These are phyloP conservation scores for Microsporum audouinii DNA, from an alignment of 2,329 filamentous ascomycete genomes.

Conservation along the genomic window DNA sequence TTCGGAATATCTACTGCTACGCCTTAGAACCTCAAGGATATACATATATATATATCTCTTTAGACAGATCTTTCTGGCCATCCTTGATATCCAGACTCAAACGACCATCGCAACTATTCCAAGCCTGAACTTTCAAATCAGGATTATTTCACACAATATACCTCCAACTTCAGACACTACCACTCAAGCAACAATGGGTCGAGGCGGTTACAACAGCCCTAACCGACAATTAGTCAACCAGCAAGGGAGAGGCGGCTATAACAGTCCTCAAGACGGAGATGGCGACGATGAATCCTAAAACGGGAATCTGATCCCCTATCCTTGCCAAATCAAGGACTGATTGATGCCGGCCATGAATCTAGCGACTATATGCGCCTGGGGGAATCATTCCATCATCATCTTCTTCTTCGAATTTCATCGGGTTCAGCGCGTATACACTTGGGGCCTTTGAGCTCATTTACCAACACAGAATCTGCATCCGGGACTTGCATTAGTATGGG, in stretches of 20 bases:
- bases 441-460: conserved; percentile 8
- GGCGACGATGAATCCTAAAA: conserved; percentile 13
- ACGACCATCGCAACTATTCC: neutral
- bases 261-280: conserved; percentile 17
- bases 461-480: conserved; percentile 12
- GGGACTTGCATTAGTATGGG: neutral
- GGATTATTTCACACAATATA: neutral
- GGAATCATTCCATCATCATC: neutral
- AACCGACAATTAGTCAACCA: conserved; percentile 12
- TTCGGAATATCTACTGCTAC: neutral
- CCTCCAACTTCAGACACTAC: neutral
- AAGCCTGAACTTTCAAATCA: neutral
- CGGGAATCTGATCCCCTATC: neutral
- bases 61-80: neutral
- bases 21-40: neutral
- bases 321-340: conserved; percentile 1
- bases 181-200: conserved; percentile 23
- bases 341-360: conserved; percentile 8
- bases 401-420: neutral
- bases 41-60: neutral
- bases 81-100: neutral
- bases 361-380: neutral
- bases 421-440: neutral
- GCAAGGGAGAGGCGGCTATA: conserved; percentile 27
- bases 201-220: conserved; percentile 25